Evolutionary conservation across 1,284 basidiomycete genomes (phyloP), one percentile per base, ranked within the genome.

Genomic region (Volvariella volvacea): DNA sequence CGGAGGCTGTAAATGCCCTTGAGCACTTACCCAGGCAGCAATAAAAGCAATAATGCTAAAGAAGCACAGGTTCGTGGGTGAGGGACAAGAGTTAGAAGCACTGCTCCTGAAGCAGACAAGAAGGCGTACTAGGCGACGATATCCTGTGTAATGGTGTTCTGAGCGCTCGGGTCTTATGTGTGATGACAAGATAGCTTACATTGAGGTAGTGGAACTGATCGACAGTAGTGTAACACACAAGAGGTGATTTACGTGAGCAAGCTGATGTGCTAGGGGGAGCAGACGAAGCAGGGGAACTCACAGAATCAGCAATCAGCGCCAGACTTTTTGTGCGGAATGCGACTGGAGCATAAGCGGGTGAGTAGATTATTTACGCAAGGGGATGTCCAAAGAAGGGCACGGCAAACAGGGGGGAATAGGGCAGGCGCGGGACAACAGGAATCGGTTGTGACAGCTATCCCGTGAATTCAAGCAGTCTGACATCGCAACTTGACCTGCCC

Each of bases 291-390:
- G 12, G 25, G 12, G 6, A 28, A 12, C 25, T 12, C 38, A 73
- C 71, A 36, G 71, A 70, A 54, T 74, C 72, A 45, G 72, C 71
- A 54, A 73, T 70, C 34, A 74, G 57, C 19, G 71, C 72, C 19
- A 73, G 52, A 59, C 70, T 72, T 51, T 64, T 69, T 2, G 72
- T 73, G 22, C 63, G 64, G 51, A 74, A 73, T 12, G 71, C 72
- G 55, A 73, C 71, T 74, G 43, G 20, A 45, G 33, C 12, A 12
- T 12, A 22, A 22, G 30, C 25, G 20, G 39, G 39, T 28, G 25
- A 6, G 25, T 12, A 12, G 6, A 12, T 6, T 28, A 28, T 12
- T 12, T 12, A 12, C 25, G 12, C 25, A 28, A 28, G 25, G 12
- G 25, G 12, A 28, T 28, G 12, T 28, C 25, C 25, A 12, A 28